Evolutionary conservation across 2,329 filamentous ascomycete species (phyloP).

Genomic region (Aaosphaeria arxii): DNA sequence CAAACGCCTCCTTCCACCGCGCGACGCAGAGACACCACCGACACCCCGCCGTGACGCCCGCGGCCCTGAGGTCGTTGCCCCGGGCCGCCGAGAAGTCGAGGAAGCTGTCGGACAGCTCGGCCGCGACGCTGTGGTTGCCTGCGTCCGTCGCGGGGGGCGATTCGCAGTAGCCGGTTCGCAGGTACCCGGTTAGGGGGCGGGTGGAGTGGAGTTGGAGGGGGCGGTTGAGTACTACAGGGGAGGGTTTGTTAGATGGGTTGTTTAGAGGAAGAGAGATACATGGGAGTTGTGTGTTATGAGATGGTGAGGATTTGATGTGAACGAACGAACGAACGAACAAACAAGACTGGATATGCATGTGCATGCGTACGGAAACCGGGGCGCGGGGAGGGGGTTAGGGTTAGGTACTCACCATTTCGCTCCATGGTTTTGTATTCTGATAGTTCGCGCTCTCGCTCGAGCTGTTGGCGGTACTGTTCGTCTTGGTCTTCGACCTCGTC

Average conservation of each 20-base stretch:
- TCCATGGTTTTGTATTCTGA: slow-evolving; percentile 10
- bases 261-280: not conserved
- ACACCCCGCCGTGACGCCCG: slow-evolving; percentile 57
- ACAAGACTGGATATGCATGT: not conserved
- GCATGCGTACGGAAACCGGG: not conserved
- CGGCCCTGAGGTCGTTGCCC: slow-evolving; percentile 57
- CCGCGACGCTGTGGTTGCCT: slow-evolving; percentile 58
- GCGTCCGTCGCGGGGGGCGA: slow-evolving; percentile 49
- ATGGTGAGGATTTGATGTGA: not conserved
- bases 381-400: not conserved
- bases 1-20: slow-evolving; percentile 59
- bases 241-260: not conserved
- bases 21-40: slow-evolving; percentile 63
- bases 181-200: slow-evolving; percentile 59
- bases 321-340: not conserved
- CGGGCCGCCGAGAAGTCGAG: slow-evolving; percentile 58
- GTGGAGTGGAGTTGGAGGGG: slow-evolving; percentile 58
- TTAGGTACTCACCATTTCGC: slow-evolving; percentile 14
- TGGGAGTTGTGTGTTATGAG: not conserved
- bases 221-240: slow-evolving; percentile 52
- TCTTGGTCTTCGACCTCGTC: no score
- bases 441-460: slow-evolving; percentile 1
- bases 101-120: slow-evolving; percentile 57
- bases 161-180: slow-evolving; percentile 61
- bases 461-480: no score